These are phyloP conservation scores for Diutina siamensis DNA, from an alignment of 1,139 yeast genomes.

Conservation along the genomic window DNA sequence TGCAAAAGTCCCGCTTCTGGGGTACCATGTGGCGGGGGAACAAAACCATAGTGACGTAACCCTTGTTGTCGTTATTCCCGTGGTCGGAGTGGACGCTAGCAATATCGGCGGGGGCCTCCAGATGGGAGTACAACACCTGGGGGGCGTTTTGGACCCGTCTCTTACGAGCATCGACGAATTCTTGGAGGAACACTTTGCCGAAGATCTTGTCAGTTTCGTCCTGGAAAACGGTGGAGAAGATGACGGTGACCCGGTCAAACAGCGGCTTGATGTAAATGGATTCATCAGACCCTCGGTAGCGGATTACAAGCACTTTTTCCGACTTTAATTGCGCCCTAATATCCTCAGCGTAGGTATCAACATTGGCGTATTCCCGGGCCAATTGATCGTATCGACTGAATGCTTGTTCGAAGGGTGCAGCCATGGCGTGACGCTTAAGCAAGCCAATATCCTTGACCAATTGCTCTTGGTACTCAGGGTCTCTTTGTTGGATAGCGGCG, in stretches of 20 bases:
- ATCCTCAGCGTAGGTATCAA: slow-evolving; percentile 39
- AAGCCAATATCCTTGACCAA: slow-evolving; percentile 33
- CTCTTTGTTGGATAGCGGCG: slow-evolving; percentile 26
- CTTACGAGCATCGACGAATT: slow-evolving; percentile 93
- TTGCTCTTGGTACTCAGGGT: slow-evolving; percentile 40
- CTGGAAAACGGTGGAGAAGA: slow-evolving; percentile 85
- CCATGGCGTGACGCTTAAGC: slow-evolving; percentile 76
- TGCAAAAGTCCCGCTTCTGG: slow-evolving; percentile 72
- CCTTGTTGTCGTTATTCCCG: slow-evolving; percentile 42
- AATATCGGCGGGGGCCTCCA: slow-evolving; percentile 90
- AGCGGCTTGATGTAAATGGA: slow-evolving; percentile 85
- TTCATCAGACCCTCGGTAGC: slow-evolving; percentile 82
- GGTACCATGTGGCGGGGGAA: slow-evolving; percentile 65
- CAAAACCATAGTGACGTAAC: slow-evolving; percentile 68
- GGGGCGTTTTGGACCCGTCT: slow-evolving; percentile 97
- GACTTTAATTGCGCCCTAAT: slow-evolving; percentile 34
- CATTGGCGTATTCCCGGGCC: slow-evolving; percentile 39
- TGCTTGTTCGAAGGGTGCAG: slow-evolving; percentile 88
- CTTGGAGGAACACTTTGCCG: slow-evolving; percentile 92
- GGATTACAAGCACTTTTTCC: slow-evolving; percentile 59
- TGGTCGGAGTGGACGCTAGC: slow-evolving; percentile 25
- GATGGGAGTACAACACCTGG: slow-evolving; percentile 84
- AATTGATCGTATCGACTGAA: slow-evolving; percentile 68
- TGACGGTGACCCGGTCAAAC: slow-evolving; percentile 92
- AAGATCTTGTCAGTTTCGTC: slow-evolving; percentile 95